Percentiles rank a stretch among this genome's conserved stretches.
phyloP scores from a whole-genome alignment of 2,329 filamentous ascomycete species.

The Claviceps maximensis region DNA sequence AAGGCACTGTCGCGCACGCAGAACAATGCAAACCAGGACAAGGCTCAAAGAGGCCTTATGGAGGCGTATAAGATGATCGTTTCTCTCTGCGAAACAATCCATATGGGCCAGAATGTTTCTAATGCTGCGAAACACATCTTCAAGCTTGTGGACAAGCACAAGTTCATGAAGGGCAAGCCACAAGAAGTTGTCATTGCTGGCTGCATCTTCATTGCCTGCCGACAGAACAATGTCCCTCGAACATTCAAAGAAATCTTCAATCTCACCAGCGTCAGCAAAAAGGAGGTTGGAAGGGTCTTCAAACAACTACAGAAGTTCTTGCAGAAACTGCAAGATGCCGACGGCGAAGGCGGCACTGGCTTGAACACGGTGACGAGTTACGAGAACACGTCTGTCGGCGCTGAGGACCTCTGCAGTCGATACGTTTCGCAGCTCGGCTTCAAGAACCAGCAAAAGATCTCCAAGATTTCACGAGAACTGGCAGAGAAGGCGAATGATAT shows the following conservation, averaged over 20 bases:
- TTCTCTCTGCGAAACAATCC: slow-evolving; percentile 71
- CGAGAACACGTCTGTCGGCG: slow-evolving; percentile 65
- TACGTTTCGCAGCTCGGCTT: slow-evolving; percentile 75
- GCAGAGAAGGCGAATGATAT: slow-evolving; percentile 65
- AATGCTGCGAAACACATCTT: slow-evolving; percentile 91
- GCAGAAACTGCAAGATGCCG: slow-evolving; percentile 53
- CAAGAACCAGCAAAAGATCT: slow-evolving; percentile 58
- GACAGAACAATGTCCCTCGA: slow-evolving; percentile 72
- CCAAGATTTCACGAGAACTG: slow-evolving; percentile 66
- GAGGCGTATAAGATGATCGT: slow-evolving; percentile 84
- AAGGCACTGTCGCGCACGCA: slow-evolving; percentile 73
- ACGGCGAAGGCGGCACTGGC: slow-evolving; percentile 30
- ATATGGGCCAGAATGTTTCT: slow-evolving; percentile 66
- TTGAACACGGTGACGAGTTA: slow-evolving; percentile 53
- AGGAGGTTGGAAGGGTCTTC: slow-evolving; percentile 93
- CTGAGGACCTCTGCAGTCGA: slow-evolving; percentile 73
- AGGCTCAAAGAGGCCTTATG: slow-evolving; percentile 68
- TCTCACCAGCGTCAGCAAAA: slow-evolving; percentile 87
- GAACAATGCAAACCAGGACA: slow-evolving; percentile 74
- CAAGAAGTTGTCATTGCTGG: slow-evolving; percentile 89
- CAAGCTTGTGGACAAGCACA: slow-evolving; percentile 86
- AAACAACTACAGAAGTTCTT: slow-evolving; percentile 86
- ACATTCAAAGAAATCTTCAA: slow-evolving; percentile 93
- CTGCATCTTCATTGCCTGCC: slow-evolving; percentile 95
- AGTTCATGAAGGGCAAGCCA: slow-evolving; percentile 89